A percentile compares a stretch with the other conserved stretches of the same genome.
Conservation (phyloP, 371 early-diverging fungal genomes). For the Chytridium lagenaria region DNA sequence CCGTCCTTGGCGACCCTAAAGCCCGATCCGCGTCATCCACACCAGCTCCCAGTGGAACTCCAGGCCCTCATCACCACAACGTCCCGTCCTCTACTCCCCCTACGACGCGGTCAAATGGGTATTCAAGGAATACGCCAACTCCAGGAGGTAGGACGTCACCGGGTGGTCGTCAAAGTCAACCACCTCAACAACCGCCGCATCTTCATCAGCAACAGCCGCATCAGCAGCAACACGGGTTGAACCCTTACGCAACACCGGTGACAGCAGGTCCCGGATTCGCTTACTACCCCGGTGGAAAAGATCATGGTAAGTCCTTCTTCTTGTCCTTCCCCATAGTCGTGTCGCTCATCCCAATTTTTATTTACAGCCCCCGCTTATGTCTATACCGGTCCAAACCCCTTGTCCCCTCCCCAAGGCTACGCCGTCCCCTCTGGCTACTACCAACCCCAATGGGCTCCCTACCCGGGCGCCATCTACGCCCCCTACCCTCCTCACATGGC, state of each 20-base stretch:
- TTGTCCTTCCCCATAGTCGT: background rate
- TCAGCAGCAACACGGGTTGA: background rate
- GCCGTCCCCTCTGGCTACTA: background rate
- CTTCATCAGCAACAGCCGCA: background rate
- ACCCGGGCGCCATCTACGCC: conserved; percentile 3
- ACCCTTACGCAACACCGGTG: background rate
- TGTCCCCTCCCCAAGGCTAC: background rate
- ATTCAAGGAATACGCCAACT: background rate
- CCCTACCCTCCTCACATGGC: conserved; percentile 2
- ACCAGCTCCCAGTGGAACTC: background rate
- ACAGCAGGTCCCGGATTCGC: background rate
- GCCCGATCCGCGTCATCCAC: conserved; percentile 11
- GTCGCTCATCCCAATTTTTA: too few species aligned
- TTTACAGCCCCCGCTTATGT: background rate
- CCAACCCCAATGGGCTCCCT: background rate
- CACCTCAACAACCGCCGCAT: too few species aligned
- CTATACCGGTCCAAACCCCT: background rate
- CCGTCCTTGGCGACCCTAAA: conserved; percentile 76
- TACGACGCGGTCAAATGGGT: background rate
- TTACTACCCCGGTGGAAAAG: background rate
- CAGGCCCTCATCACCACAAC: conserved; percentile 1
- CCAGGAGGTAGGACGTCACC: background rate
- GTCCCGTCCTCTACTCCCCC: background rate
- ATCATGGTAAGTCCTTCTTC: conserved; percentile 2
- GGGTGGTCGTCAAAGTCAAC: background rate